Evolutionary conservation across 2,329 filamentous ascomycete species (phyloP).

Genomic region (Aureobasidium sp.): DNA sequence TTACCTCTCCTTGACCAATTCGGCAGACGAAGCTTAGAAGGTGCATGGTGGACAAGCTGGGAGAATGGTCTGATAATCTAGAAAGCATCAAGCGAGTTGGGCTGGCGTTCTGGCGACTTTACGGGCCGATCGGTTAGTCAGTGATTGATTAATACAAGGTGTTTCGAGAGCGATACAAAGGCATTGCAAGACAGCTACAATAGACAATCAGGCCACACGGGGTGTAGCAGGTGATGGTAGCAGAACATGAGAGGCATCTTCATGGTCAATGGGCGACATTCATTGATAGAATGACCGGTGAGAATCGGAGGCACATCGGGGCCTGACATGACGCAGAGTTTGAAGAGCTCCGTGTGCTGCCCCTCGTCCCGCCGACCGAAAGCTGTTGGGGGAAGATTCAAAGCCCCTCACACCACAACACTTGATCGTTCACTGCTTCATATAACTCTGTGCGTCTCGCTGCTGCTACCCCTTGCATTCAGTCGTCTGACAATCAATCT

Average conservation of each 20-base stretch:
- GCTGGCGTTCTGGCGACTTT: slow-evolving; percentile 5
- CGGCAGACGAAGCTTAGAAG: slow-evolving; percentile 58
- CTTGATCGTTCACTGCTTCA: background rate
- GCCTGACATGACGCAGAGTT: slow-evolving; percentile 12
- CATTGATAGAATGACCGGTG: background rate
- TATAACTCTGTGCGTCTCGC: background rate
- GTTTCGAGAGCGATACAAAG: background rate
- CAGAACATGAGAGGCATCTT: background rate
- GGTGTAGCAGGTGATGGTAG: slow-evolving; percentile 6
- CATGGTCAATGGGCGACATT: no score
- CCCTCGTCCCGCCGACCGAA: slow-evolving; percentile 6
- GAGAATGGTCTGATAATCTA: slow-evolving; percentile 1
- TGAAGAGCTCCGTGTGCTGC: slow-evolving; percentile 10
- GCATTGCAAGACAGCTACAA: background rate
- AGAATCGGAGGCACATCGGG: slow-evolving; percentile 7
- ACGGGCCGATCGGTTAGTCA: slow-evolving; percentile 2
- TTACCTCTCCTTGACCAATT: slow-evolving; percentile 87
- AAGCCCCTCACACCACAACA: slow-evolving; percentile 14
- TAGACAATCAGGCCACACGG: background rate
- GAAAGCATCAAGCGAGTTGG: background rate
- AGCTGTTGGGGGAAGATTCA: slow-evolving; percentile 16
- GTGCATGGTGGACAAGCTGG: background rate
- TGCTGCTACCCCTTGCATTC: background rate
- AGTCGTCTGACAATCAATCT: background rate
- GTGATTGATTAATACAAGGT: background rate